These are phyloP conservation scores for Pythium insidiosum DNA, from an alignment of 352 stramenopile species.

Conservation along the genomic window DNA sequence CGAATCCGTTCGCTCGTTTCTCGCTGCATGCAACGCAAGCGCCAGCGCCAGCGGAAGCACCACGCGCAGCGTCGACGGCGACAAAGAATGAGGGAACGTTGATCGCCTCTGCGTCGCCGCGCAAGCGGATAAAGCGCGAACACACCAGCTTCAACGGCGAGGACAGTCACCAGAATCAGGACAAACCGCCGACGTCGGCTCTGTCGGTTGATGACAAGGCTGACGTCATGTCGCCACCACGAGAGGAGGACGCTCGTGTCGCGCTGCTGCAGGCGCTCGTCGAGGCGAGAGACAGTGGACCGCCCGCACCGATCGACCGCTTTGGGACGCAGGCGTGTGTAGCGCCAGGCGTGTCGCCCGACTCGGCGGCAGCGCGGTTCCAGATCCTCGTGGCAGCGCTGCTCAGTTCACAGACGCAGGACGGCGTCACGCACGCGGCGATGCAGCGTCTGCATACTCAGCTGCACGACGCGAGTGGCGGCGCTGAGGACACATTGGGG, in stretches of 20 bases:
- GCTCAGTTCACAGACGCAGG: constrained; percentile 68
- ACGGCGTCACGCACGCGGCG: constrained; percentile 53
- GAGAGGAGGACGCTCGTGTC: neutral
- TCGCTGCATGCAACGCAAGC: constrained; percentile 24
- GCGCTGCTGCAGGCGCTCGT: constrained; percentile 29
- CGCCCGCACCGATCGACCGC: constrained; percentile 41
- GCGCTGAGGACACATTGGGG: constrained; percentile 14
- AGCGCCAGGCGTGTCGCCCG: constrained; percentile 1
- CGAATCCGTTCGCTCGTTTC: constrained; percentile 65
- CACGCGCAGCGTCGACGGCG: neutral
- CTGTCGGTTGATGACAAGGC: neutral
- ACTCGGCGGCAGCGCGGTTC: constrained; percentile 27
- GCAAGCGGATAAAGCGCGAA: too few relatives aligned
- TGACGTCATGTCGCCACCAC: neutral
- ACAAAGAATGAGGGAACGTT: neutral
- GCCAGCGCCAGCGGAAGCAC: constrained; percentile 7
- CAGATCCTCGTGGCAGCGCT: constrained; percentile 55
- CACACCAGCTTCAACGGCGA: too few relatives aligned
- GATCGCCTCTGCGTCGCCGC: neutral
- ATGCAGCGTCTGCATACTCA: constrained; percentile 57
- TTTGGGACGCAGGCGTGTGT: constrained; percentile 67
- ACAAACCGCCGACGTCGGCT: neutral
- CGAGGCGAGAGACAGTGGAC: constrained; percentile 19
- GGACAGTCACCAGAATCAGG: too few relatives aligned
- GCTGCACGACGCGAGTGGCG: constrained; percentile 5